Percentiles rank a stretch among this genome's conserved stretches.
Evolutionary conservation across 1,284 basidiomycete genomes (phyloP).

Genomic region (Ceratobasidium sp.): DNA sequence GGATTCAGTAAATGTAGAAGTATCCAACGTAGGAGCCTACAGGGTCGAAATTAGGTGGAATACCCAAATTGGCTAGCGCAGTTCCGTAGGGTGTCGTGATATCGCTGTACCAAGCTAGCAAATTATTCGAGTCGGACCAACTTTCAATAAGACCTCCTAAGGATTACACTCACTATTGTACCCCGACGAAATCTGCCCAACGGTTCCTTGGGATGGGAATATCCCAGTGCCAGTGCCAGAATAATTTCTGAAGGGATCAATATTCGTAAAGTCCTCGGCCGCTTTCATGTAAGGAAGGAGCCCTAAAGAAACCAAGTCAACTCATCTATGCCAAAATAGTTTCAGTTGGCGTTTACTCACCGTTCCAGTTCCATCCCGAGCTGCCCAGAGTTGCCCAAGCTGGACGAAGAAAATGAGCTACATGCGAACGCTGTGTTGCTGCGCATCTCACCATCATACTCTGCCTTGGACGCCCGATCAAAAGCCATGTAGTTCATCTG

Average conservation of each 20-base stretch:
- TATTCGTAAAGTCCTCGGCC: conserved; percentile 54
- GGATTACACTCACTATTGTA: conserved; percentile 52
- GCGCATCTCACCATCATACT: conserved; percentile 52
- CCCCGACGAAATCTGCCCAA: conserved; percentile 53
- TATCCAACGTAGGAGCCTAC: conserved; percentile 18
- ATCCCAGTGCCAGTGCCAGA: conserved; percentile 51
- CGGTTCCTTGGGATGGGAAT: conserved; percentile 52
- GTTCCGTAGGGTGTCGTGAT: conserved; percentile 46
- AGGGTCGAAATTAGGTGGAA: conserved; percentile 43
- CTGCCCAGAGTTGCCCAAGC: conserved; percentile 44
- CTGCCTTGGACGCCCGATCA: conserved; percentile 54
- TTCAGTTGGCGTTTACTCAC: conserved; percentile 7
- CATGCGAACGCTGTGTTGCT: conserved; percentile 50
- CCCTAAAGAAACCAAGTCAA: conserved; percentile 4
- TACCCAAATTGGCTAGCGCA: conserved; percentile 34
- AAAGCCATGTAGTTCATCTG: conserved; percentile 57
- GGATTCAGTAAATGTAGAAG: neutral
- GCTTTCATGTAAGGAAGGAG: conserved; percentile 59
- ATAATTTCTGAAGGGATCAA: conserved; percentile 51
- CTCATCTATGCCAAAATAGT: neutral
- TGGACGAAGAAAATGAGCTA: conserved; percentile 49
- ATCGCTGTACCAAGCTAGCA: conserved; percentile 49
- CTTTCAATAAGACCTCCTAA: conserved; percentile 50
- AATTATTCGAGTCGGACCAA: conserved; percentile 27
- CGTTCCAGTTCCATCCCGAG: conserved; percentile 56